Evolutionary conservation across 768 basidiomycete genomes (phyloP).

Genomic region (Mycena filopes): DNA sequence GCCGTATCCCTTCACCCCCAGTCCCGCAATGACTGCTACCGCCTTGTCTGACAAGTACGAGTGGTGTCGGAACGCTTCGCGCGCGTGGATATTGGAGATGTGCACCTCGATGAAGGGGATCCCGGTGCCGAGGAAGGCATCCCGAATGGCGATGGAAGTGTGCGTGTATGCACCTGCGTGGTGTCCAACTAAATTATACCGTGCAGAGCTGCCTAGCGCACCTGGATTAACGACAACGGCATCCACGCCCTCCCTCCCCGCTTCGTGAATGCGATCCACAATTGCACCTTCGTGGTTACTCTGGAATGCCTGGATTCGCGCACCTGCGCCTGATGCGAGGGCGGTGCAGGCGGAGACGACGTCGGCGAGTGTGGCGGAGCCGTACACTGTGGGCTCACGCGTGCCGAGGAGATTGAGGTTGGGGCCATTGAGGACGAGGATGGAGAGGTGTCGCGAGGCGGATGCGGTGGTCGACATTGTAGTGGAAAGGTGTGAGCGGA

Average conservation of each 20-base stretch:
- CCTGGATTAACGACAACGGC: slow-evolving; percentile 38
- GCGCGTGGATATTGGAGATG: slow-evolving; percentile 35
- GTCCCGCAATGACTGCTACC: slow-evolving; percentile 33
- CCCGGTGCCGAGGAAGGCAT: slow-evolving; percentile 34
- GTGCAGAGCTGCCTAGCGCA: no score
- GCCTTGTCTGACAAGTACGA: slow-evolving; percentile 38
- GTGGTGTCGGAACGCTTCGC: slow-evolving; percentile 36
- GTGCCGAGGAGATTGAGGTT: slow-evolving; percentile 35
- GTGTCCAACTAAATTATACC: background rate
- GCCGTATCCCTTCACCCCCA: slow-evolving; percentile 37
- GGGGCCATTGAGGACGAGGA: slow-evolving; percentile 37
- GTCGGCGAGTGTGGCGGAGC: slow-evolving; percentile 31
- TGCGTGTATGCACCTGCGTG: slow-evolving; percentile 37
- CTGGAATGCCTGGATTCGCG: slow-evolving; percentile 33
- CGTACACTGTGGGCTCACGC: slow-evolving; percentile 35
- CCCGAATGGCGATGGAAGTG: slow-evolving; percentile 36
- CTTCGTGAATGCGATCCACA: slow-evolving; percentile 37
- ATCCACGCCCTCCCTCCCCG: slow-evolving; percentile 32
- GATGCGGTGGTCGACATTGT: background rate
- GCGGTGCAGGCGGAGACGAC: slow-evolving; percentile 25
- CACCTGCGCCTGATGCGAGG: slow-evolving; percentile 26
- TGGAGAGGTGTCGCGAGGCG: slow-evolving; percentile 4
- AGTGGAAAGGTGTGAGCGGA: background rate
- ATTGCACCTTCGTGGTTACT: slow-evolving; percentile 39
- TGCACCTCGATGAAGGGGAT: slow-evolving; percentile 39